Evolutionary conservation across 2,329 filamentous ascomycete species (phyloP), one percentile per base, ranked within the genome.

Genomic region (Hypomyces perniciosus): DNA sequence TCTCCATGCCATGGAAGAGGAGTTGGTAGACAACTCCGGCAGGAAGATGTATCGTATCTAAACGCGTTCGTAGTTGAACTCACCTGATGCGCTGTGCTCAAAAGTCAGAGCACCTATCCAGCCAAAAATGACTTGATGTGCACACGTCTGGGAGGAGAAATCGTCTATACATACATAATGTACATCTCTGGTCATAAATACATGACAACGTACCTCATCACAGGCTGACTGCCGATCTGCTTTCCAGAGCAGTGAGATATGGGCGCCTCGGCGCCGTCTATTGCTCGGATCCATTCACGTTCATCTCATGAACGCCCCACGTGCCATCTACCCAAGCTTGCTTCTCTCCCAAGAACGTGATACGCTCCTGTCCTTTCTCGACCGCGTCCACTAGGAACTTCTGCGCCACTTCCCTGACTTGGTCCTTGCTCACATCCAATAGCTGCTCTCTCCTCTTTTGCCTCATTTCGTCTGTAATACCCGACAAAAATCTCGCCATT

Each of bases 381-480:
- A 86, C 71, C 5, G 76, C 76, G 42, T 89, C 80, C 29, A 95
- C 84, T 10, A 96, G 74, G 65, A 90, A 95, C 60, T 83, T 80
- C 61, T 96, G 85, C 1, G 93, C 93, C 9, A 84, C 91, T 39
- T 84, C 77, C 55, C 84, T 84, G 8, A 99, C 87, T 60, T 96
- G 85, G 56, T 86, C 81, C 55, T 83, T 84, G 3, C 80, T 88
- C 37, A 96, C 91, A 65, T 96, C 92, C 4, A 99, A 77, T 51
- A 99, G 76, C 63, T 86, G 84, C 68, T 93, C 88, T 59, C 93
- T 79, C 66, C 89, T 84, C 61, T 74, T 79, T 71, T 96, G 90
- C 63, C 87, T 85, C 90, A 97, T 96, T 61, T 90, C 86, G 53
- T 93, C 82, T 1, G 87, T 89, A 34, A 99, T 79, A 9, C 90